Percentiles rank a stretch among this genome's conserved stretches.
Evolutionary conservation across 176 grass and related monocot species (phyloP).

Genomic region (Puccinellia tenuiflora): DNA sequence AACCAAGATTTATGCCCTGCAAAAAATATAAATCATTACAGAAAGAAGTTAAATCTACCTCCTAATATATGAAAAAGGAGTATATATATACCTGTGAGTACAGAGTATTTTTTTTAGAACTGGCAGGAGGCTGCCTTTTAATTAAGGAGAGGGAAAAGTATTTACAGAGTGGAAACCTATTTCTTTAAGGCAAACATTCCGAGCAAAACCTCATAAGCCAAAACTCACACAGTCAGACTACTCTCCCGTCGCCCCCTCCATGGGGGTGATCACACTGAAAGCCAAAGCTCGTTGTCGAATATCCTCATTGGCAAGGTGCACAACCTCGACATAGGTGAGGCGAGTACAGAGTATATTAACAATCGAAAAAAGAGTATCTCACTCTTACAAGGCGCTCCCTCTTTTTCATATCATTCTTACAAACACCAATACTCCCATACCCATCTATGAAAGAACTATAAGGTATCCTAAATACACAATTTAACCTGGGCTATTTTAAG

Average conservation of each 20-base stretch:
- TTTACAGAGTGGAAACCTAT: too few relatives aligned
- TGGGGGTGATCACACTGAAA: too few relatives aligned
- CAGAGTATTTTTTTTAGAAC: too few relatives aligned
- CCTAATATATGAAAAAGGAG: too few relatives aligned
- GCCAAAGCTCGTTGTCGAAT: too few relatives aligned
- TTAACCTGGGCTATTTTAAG: background rate
- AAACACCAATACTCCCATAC: background rate
- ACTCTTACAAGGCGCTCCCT: background rate
- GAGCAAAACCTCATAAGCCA: too few relatives aligned
- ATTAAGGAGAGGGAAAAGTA: background rate
- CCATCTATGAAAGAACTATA: background rate
- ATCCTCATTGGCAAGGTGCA: too few relatives aligned
- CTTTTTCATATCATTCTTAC: background rate
- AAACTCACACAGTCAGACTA: too few relatives aligned
- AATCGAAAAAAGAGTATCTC: background rate
- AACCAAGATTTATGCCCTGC: constrained; percentile 13
- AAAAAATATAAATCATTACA: constrained; percentile 15
- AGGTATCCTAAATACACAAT: background rate
- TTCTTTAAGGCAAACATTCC: too few relatives aligned
- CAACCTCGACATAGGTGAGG: too few relatives aligned
- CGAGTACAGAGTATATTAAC: background rate
- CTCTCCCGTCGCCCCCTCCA: too few relatives aligned
- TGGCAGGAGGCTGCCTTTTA: too few relatives aligned
- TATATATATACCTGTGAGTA: background rate
- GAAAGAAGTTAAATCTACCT: constrained; percentile 1